phyloP scores from a whole-genome alignment of 192 early-diverging fungal species.

The Coemansia sp. region DNA sequence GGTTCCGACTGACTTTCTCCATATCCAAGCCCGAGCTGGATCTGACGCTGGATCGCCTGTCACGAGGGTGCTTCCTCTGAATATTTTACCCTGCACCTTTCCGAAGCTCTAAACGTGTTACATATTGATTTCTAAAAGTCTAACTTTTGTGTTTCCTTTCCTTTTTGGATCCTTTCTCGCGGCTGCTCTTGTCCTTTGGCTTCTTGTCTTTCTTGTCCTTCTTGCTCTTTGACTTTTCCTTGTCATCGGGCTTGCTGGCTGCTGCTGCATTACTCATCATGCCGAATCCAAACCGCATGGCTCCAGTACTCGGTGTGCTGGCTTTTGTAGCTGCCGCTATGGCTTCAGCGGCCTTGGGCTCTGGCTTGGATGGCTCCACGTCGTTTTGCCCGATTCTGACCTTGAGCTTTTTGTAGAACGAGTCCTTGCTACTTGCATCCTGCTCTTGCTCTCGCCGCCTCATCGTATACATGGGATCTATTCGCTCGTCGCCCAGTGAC shows the following conservation, averaged over 20 bases:
- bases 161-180: neutral
- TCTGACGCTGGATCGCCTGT: constrained; percentile 54
- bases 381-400: constrained; percentile 2
- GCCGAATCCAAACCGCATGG: constrained; percentile 36
- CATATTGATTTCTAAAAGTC: neutral
- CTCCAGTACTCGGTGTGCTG: constrained; percentile 1
- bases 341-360: neutral
- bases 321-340: neutral
- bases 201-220: constrained; percentile 8
- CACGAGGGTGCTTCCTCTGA: constrained; percentile 11
- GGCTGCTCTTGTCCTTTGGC: constrained; percentile 1
- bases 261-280: constrained; percentile 12
- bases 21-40: constrained; percentile 50
- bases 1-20: constrained; percentile 66
- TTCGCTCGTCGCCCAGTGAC: constrained; percentile 7
- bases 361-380: neutral
- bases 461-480: constrained; percentile 52
- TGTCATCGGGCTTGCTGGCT: neutral
- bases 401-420: constrained; percentile 43
- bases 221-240: neutral
- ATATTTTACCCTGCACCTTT: neutral
- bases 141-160: constrained; percentile 8
- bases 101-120: too few species aligned
- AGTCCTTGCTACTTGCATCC: constrained; percentile 18
- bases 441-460: constrained; percentile 26